Base-by-base conservation (phyloP, 192 early-diverging fungal species). In the Backusella sp. region DNA sequence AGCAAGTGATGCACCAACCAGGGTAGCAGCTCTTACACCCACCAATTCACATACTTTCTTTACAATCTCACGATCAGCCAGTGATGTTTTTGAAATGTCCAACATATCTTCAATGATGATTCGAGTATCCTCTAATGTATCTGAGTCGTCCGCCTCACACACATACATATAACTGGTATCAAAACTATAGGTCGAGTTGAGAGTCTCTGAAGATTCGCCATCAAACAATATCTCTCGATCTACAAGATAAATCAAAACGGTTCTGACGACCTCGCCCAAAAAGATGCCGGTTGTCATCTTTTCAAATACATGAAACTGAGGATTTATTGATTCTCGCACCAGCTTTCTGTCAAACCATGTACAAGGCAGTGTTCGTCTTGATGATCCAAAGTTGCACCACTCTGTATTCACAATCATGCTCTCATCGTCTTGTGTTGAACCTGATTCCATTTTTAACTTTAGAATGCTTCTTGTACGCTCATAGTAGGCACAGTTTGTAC, bases 201-300 rank as follows among this genome's bases (percentile, higher is more conserved):
- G 72, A 9, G 82, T 83, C 15, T 82, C 72, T 7, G 90, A 89
- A 66, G 84, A 88, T 46, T 84, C 80, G 41, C 94, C 95, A 34
- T 78, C 76, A 76, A 96, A 98, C 21, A 98, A 79, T 32, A 93
- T 79, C 32, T 92, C 93, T 65, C 87, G 88, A 77, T 94, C 91
- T 30, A 96, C 88, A 17, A 98, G 86, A 71, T 97, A 90, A 32
- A 94, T 79, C 23, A 97, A 70, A 56, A 93, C 88, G 66, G 88
- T 90, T 17, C 97, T 89, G 0, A 86, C 84, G 12, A 98, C 80
- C 73, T 98, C 97, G 44, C 97, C 97, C 34, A 98, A 78, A 80
- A 96, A 98, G 76, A 96, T 88, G 32, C 95, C 95, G n/a, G 94
- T 93, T 30, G 95, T 95, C 90, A 96, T 91, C 80, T 98, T 98